Evolutionary conservation across 1,284 basidiomycete species (phyloP).

Genomic region (Wallemia hederae): DNA sequence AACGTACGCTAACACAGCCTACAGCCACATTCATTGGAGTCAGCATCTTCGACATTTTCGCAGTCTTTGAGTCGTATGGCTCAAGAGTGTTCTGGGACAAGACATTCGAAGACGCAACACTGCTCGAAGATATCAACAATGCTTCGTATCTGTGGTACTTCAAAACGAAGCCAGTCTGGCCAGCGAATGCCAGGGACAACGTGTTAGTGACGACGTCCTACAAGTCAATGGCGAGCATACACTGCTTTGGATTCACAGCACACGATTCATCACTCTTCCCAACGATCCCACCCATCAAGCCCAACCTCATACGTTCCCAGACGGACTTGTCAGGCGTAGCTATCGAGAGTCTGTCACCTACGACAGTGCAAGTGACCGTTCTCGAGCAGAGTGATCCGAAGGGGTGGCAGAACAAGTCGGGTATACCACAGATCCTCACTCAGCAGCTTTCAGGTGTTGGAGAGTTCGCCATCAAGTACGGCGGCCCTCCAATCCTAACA

Average conservation of each 20-base stretch:
- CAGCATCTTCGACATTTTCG: slow-evolving; percentile 84
- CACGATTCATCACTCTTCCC: slow-evolving; percentile 68
- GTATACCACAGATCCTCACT: slow-evolving; percentile 41
- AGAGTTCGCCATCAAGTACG: slow-evolving; percentile 78
- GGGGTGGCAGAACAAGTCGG: slow-evolving; percentile 85
- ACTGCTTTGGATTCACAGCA: slow-evolving; percentile 82
- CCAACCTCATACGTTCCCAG: slow-evolving; percentile 64
- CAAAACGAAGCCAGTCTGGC: slow-evolving; percentile 67
- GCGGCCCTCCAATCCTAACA: slow-evolving; percentile 69
- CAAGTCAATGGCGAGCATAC: slow-evolving; percentile 80
- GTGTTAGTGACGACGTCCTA: slow-evolving; percentile 83
- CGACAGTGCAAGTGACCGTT: slow-evolving; percentile 72
- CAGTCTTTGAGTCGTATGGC: slow-evolving; percentile 54
- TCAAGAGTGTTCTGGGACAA: slow-evolving; percentile 68
- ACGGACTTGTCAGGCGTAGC: slow-evolving; percentile 92
- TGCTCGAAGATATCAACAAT: slow-evolving; percentile 74
- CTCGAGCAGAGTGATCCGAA: slow-evolving; percentile 93
- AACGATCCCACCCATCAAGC: slow-evolving; percentile 30
- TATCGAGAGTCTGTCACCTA: slow-evolving; percentile 80
- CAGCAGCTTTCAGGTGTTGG: slow-evolving; percentile 61
- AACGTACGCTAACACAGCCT: not conserved
- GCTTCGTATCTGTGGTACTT: slow-evolving; percentile 74
- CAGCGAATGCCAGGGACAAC: slow-evolving; percentile 60
- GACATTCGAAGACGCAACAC: slow-evolving; percentile 47
- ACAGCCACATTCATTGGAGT: slow-evolving; percentile 59